A percentile compares a stretch with the other conserved stretches of the same genome.
Conservation (phyloP, 2,329 filamentous ascomycete species). For the Boeremia exigua region DNA sequence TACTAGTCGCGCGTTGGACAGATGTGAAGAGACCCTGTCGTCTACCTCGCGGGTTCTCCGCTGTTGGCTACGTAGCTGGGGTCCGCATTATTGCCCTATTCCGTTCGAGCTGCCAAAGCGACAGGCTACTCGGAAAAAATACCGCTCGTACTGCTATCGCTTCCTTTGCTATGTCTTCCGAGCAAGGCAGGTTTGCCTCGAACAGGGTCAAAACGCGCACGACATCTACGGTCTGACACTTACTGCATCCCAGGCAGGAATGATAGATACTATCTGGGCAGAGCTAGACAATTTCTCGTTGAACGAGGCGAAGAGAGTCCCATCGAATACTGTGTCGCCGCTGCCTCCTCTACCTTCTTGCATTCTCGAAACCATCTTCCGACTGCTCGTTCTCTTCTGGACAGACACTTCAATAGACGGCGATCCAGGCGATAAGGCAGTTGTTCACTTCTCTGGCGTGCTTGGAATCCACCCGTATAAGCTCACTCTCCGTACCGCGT, state of each 20-base stretch:
- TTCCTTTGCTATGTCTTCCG: not conserved
- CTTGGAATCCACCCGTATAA: slow-evolving; percentile 1
- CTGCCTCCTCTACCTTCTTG: too few species aligned
- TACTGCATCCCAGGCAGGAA: not conserved
- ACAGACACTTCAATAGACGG: not conserved
- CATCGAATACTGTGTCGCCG: not conserved
- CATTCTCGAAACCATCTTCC: not conserved
- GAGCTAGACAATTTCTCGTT: not conserved
- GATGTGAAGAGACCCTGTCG: not conserved
- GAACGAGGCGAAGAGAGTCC: too few species aligned
- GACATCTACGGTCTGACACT: not conserved
- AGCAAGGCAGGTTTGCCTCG: not conserved
- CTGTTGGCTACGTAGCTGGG: not conserved
- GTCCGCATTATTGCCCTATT: not conserved
- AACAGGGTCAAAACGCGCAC: not conserved
- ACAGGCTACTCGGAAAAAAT: not conserved
- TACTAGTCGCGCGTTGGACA: not conserved
- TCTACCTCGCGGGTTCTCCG: not conserved
- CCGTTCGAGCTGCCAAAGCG: not conserved
- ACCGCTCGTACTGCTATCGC: not conserved
- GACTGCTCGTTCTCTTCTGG: not conserved
- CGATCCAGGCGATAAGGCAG: not conserved
- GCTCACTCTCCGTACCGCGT: not conserved
- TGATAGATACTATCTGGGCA: not conserved
- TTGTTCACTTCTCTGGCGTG: slow-evolving; percentile 1